Conservation (phyloP, 1,284 basidiomycete species). For the Ganoderma resinaceum region DNA sequence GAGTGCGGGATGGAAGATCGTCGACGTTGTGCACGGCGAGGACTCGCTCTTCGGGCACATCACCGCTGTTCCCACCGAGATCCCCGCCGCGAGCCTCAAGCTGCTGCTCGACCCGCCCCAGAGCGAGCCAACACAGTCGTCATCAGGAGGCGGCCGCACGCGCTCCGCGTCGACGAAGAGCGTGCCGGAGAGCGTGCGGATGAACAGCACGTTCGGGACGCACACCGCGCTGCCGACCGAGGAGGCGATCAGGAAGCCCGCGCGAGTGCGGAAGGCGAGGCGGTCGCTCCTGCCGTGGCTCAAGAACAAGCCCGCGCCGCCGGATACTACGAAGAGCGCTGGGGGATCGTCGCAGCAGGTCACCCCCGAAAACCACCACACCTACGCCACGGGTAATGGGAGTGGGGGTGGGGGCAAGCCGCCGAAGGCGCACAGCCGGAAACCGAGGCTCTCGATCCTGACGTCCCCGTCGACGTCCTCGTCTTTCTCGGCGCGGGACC, state of each 20-base stretch:
- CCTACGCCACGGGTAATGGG: not conserved
- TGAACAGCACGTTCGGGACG: conserved; percentile 40
- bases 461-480: conserved; percentile 9
- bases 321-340: conserved; percentile 3
- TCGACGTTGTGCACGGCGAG: conserved; percentile 61
- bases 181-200: conserved; percentile 30
- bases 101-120: conserved; percentile 19
- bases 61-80: conserved; percentile 62
- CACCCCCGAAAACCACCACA: conserved; percentile 17
- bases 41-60: conserved; percentile 73
- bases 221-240: conserved; percentile 37
- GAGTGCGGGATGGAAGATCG: conserved; percentile 73
- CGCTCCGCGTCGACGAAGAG: conserved; percentile 26
- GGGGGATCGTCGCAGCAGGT: not conserved
- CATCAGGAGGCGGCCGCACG: not conserved
- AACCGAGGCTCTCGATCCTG: conserved; percentile 23
- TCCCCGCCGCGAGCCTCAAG: conserved; percentile 44
- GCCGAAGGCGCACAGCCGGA: conserved; percentile 4
- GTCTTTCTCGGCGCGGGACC: not conserved
- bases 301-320: conserved; percentile 18
- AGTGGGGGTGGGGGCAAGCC: not conserved
- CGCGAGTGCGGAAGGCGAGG: conserved; percentile 14
- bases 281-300: conserved; percentile 24
- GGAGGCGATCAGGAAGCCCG: conserved; percentile 32
- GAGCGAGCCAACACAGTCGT: not conserved